Percentiles rank a stretch among this genome's conserved stretches.
phyloP scores from a whole-genome alignment of 169 alveolate genomes.

The Plasmodium sp. region DNA sequence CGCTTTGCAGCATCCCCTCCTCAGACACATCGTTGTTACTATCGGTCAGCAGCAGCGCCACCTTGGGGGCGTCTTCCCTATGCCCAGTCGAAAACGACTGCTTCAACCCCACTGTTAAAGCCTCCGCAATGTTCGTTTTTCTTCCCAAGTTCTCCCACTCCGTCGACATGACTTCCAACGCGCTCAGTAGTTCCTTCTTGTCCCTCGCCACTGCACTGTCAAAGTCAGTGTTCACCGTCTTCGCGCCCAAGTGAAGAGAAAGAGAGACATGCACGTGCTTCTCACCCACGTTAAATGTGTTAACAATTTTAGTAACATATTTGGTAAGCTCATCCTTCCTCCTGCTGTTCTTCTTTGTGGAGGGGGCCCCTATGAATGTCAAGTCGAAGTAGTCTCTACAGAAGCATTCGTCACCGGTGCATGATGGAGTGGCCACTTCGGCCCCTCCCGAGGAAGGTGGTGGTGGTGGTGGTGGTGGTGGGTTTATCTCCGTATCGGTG shows the following conservation, averaged over 20 bases:
- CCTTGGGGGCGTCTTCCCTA: slow-evolving; percentile 53
- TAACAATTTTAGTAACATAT: slow-evolving; percentile 21
- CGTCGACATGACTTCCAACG: background rate
- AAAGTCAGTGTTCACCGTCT: background rate
- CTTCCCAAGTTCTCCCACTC: background rate
- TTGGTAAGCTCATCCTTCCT: background rate
- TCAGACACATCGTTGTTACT: slow-evolving; percentile 58
- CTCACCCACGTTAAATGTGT: slow-evolving; percentile 3
- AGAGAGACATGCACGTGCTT: slow-evolving; percentile 35
- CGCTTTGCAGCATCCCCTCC: background rate
- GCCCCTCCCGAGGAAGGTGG: background rate
- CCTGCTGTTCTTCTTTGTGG: background rate
- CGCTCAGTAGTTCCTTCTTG: slow-evolving; percentile 21
- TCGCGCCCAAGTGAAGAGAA: slow-evolving; percentile 19
- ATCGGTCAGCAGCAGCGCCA: slow-evolving; percentile 34
- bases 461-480: slow-evolving; percentile 5
- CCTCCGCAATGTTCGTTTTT: slow-evolving; percentile 40
- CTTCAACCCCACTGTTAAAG: slow-evolving; percentile 30
- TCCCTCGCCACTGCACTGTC: background rate
- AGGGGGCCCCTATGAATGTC: slow-evolving; percentile 44
- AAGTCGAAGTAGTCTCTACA: slow-evolving; percentile 55
- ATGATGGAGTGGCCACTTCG: background rate
- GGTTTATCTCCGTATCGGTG: slow-evolving; percentile 18
- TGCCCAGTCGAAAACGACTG: slow-evolving; percentile 52
- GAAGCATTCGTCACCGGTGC: slow-evolving; percentile 17